These are phyloP conservation scores for Penicillium antarcticum DNA, from an alignment of 495 filamentous ascomycete species.

Conservation along the genomic window DNA sequence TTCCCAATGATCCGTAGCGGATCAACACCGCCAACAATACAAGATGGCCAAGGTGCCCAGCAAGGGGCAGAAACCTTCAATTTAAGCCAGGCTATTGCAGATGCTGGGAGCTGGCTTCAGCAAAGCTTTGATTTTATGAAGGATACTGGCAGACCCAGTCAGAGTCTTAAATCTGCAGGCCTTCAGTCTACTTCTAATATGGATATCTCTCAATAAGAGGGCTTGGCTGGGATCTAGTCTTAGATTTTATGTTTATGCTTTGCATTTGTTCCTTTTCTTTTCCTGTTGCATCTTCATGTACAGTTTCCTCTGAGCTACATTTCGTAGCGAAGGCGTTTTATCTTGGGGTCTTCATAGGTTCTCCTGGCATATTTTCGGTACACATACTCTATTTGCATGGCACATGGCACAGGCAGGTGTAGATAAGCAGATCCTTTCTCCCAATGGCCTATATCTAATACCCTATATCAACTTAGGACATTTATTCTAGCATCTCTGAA, in stretches of 20 bases:
- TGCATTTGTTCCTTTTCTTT: neutral
- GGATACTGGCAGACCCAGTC: constrained; percentile 16
- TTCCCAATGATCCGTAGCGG: constrained; percentile 33
- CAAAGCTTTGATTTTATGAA: constrained; percentile 40
- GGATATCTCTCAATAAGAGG: constrained; percentile 6
- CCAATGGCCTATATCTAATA: no score
- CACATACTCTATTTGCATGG: neutral
- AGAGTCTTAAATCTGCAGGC: constrained; percentile 2
- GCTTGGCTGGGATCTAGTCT: neutral
- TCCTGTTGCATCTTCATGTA: neutral
- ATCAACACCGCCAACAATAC: constrained; percentile 31
- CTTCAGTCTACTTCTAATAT: constrained; percentile 4
- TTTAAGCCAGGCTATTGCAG: constrained; percentile 42
- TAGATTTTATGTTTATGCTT: neutral
- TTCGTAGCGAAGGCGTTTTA: neutral
- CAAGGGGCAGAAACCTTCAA: constrained; percentile 32
- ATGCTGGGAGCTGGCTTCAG: constrained; percentile 44
- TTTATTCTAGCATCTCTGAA: no score
- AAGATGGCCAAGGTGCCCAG: constrained; percentile 35
- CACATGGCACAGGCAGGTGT: no score
- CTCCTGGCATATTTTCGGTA: neutral
- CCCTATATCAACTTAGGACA: no score
- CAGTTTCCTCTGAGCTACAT: neutral
- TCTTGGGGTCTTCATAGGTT: neutral
- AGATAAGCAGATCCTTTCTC: no score